Evolutionary conservation across 2,329 filamentous ascomycete genomes (phyloP), one percentile per base, ranked within the genome.

Genomic region (Cucurbitaria berberidis): DNA sequence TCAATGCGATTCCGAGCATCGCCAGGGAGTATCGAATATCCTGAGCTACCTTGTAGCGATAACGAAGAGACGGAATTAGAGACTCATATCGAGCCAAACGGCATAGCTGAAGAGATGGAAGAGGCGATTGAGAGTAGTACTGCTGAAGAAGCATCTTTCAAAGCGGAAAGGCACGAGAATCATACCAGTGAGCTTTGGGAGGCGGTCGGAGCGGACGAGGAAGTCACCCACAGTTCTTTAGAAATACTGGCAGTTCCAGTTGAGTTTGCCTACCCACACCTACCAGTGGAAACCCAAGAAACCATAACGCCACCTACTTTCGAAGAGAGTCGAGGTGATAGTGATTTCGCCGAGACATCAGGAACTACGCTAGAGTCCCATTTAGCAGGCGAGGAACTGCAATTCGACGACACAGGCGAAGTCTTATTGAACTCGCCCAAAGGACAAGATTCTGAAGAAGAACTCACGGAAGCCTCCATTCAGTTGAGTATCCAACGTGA

Each of bases 381-480:
- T 2, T 26, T 15, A 38, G 40, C 18, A 38, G 40, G 26, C 2
- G 22, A 42, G 10, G 15, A 8, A 2, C 4, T 18, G 2, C 40
- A 26, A 9, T 16, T 11, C 22, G 15, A 18, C 26, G 16, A 42
- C 18, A n/a, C 22, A 22, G 24, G 18, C 15, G 40, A 15, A 42
- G 40, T 19, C 3, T 6, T 18, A 18, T 13, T 26, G 10, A 6
- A 27, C 11, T 30, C 32, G 21, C 10, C 36, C 24, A 30, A 42
- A 21, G 55, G 53, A 9, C 51, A 40, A 8, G 45, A 40, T 3
- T 40, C 48, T 6, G 59, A 67, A 2, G 64, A 67, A 22, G 61
- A 72, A 1, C 61, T 68, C 4, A 72, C 68, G 1, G 70, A 74
- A 51, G 69, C 67, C 15, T 69, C 68, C 2, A 38, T 74, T 21